These are phyloP conservation scores for Myriosclerotinia scirpicola DNA, from an alignment of 2,329 filamentous ascomycete genomes.

Conservation along the genomic window DNA sequence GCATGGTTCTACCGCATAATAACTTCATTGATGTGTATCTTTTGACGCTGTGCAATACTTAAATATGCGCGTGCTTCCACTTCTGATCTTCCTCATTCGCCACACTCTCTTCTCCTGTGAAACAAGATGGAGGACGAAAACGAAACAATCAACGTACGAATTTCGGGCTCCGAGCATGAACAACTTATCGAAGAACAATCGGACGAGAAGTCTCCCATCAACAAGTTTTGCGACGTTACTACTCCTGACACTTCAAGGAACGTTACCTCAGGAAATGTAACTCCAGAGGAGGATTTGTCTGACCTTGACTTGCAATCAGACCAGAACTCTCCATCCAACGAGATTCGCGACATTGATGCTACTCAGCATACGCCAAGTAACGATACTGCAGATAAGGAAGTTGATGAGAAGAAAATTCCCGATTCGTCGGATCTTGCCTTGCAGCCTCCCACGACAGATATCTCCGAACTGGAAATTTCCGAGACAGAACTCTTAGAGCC, in stretches of 20 bases:
- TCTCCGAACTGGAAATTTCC: neutral
- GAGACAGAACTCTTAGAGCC: neutral
- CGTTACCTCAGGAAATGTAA: conserved; percentile 1
- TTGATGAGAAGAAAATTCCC: neutral
- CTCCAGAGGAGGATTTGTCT: neutral
- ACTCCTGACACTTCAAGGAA: neutral
- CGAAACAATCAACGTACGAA: conserved; percentile 6
- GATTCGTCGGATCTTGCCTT: conserved; percentile 2
- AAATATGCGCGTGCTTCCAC: conserved; percentile 5
- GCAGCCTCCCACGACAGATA: neutral
- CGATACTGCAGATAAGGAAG: neutral
- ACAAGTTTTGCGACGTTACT: neutral
- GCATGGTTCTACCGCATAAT: conserved; percentile 7
- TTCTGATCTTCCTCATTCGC: neutral
- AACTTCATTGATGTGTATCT: neutral
- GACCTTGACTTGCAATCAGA: conserved; percentile 8
- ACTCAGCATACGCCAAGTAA: neutral
- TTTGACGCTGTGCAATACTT: conserved; percentile 17
- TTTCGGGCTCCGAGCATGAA: neutral
- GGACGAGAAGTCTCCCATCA: neutral
- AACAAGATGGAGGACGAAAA: conserved; percentile 15
- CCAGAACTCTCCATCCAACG: conserved; percentile 2
- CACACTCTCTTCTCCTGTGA: neutral
- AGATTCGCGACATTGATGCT: neutral
- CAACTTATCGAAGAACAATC: neutral